Conservation (phyloP, 805 yeast species). For the Candida loeiensis region DNA sequence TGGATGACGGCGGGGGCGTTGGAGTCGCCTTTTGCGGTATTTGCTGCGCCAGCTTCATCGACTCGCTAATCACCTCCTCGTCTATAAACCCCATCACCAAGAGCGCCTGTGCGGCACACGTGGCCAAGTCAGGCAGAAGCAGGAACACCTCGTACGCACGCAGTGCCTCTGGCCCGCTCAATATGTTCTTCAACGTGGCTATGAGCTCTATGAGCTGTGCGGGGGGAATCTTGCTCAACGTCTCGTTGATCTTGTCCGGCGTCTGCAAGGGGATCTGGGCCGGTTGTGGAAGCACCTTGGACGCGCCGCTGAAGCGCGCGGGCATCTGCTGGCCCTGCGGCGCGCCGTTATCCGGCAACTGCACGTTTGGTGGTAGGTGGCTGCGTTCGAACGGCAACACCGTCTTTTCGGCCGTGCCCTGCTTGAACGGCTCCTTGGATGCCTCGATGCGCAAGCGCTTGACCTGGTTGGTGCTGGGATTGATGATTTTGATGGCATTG, state of each 20-base stretch:
- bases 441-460: constrained; percentile 54
- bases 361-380: constrained; percentile 55
- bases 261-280: constrained; percentile 42
- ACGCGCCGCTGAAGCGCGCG: constrained; percentile 49
- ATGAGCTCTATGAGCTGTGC: constrained; percentile 65
- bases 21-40: constrained; percentile 9
- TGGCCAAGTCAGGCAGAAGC: constrained; percentile 54
- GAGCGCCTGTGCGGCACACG: constrained; percentile 70
- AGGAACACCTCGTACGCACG: constrained; percentile 53
- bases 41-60: constrained; percentile 30
- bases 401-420: constrained; percentile 38
- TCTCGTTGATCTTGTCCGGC: constrained; percentile 58
- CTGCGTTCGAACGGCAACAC: constrained; percentile 43
- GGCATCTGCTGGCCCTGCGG: constrained; percentile 26
- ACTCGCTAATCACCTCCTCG: constrained; percentile 60
- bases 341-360: too few relatives aligned
- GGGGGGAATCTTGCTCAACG: constrained; percentile 64
- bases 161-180: constrained; percentile 47
- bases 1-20: constrained; percentile 16
- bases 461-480: constrained; percentile 22
- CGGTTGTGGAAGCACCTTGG: constrained; percentile 52
- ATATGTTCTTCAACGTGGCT: constrained; percentile 58
- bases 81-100: constrained; percentile 75
- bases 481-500: constrained; percentile 38
- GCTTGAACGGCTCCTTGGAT: constrained; percentile 55